Percentiles rank a stretch among this genome's conserved stretches.
These are phyloP conservation scores for Dichotomocladium elegans DNA, from an alignment of 371 early-diverging fungal genomes.

Conservation along the genomic window DNA sequence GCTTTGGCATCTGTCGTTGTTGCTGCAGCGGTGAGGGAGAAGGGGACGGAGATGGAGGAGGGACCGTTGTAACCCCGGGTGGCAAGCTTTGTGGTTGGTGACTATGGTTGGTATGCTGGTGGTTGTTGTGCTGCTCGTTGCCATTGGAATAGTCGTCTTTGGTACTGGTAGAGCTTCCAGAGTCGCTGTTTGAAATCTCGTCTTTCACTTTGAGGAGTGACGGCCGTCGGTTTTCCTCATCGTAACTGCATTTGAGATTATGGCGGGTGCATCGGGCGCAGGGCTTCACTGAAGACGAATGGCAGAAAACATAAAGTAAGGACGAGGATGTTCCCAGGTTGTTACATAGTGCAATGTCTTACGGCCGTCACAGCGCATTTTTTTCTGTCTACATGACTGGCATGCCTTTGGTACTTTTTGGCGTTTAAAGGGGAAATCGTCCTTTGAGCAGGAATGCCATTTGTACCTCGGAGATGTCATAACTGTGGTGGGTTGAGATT, in stretches of 20 bases:
- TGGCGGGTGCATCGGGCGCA: conserved; percentile 13
- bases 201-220: conserved; percentile 1
- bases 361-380: conserved; percentile 29
- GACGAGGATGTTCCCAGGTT: too few relatives aligned
- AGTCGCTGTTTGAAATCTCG: conserved; percentile 11
- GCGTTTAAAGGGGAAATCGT: conserved; percentile 26
- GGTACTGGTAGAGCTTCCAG: background rate
- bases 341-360: conserved; percentile 3
- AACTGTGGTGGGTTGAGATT: background rate
- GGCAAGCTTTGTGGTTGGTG: background rate
- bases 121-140: background rate
- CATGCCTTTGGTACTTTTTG: conserved; percentile 23
- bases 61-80: too few relatives aligned
- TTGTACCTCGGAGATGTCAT: conserved; percentile 10
- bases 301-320: background rate
- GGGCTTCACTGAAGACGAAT: conserved; percentile 7
- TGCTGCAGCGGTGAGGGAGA: background rate
- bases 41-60: background rate
- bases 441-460: conserved; percentile 26
- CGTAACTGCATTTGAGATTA: conserved; percentile 3
- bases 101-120: background rate
- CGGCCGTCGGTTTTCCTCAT: conserved; percentile 3
- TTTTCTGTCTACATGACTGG: conserved; percentile 21
- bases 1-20: background rate
- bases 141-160: background rate